Evolutionary conservation across 768 basidiomycete species (phyloP).

Genomic region (Tephrocybe sp.): DNA sequence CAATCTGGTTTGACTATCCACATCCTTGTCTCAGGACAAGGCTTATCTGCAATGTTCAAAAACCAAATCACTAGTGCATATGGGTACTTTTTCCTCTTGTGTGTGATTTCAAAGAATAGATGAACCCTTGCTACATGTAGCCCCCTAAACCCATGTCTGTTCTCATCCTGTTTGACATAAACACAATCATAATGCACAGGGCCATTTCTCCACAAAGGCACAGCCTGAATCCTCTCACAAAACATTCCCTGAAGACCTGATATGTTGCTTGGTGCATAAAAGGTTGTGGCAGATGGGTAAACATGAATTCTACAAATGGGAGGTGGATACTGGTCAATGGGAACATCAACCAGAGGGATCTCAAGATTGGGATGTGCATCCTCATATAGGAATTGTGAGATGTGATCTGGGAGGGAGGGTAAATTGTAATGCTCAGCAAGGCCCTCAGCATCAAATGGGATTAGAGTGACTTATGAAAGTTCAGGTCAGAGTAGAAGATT

Average conservation of each 20-base stretch:
- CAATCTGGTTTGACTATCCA: slow-evolving; percentile 24
- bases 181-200: too few species aligned
- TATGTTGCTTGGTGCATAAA: slow-evolving; percentile 7
- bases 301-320: slow-evolving; percentile 1
- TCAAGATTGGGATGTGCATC: too few species aligned
- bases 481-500: too few species aligned
- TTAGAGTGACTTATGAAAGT: neutral
- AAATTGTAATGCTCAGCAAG: neutral
- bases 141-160: neutral
- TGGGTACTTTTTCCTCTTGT: slow-evolving; percentile 15
- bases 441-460: too few species aligned
- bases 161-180: neutral
- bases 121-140: too few species aligned
- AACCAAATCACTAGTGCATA: slow-evolving; percentile 28
- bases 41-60: slow-evolving; percentile 1
- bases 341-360: too few species aligned
- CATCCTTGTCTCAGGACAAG: slow-evolving; percentile 21
- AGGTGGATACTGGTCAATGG: neutral
- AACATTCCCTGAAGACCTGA: too few species aligned
- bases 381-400: too few species aligned
- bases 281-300: slow-evolving; percentile 4
- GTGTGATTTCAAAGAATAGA: slow-evolving; percentile 21
- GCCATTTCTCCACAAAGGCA: neutral
- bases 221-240: slow-evolving; percentile 1
- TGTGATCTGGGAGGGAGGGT: too few species aligned